Conservation (phyloP, 345 rosid genomes). For the Sonneratia alba region DNA sequence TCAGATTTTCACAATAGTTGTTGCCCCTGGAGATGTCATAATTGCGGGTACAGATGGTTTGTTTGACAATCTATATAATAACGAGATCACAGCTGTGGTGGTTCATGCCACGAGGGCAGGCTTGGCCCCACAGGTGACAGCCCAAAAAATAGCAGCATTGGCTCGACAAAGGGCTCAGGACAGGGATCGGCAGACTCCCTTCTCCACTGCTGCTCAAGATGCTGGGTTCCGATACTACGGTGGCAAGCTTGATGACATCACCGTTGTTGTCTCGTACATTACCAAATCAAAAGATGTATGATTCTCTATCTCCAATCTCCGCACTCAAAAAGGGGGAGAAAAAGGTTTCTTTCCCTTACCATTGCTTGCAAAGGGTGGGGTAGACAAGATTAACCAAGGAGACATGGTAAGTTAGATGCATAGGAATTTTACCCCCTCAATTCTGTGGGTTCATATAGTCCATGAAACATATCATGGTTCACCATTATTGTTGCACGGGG, state of each 20-base stretch:
- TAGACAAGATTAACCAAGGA: not conserved
- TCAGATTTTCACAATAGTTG: constrained; percentile 73
- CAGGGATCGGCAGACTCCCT: constrained; percentile 87
- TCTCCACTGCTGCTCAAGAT: constrained; percentile 95
- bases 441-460: not conserved
- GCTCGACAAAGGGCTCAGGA: constrained; percentile 95
- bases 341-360: not conserved
- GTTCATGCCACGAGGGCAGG: constrained; percentile 95
- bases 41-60: constrained; percentile 94
- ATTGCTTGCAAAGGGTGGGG: not conserved
- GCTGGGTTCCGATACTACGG: constrained; percentile 98
- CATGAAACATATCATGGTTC: not conserved
- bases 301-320: not conserved
- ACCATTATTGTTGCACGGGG: not conserved
- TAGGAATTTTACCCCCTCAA: not conserved
- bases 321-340: not conserved
- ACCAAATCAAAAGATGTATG: constrained; percentile 37
- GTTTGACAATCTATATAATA: constrained; percentile 90
- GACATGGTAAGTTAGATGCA: not conserved
- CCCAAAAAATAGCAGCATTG: constrained; percentile 95
- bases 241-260: constrained; percentile 98
- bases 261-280: constrained; percentile 87
- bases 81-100: constrained; percentile 89
- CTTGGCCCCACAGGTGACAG: constrained; percentile 76
- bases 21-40: constrained; percentile 88